Evolutionary conservation across 1,139 yeast genomes (phyloP).

Genomic region (Yamadazyma aaseri): DNA sequence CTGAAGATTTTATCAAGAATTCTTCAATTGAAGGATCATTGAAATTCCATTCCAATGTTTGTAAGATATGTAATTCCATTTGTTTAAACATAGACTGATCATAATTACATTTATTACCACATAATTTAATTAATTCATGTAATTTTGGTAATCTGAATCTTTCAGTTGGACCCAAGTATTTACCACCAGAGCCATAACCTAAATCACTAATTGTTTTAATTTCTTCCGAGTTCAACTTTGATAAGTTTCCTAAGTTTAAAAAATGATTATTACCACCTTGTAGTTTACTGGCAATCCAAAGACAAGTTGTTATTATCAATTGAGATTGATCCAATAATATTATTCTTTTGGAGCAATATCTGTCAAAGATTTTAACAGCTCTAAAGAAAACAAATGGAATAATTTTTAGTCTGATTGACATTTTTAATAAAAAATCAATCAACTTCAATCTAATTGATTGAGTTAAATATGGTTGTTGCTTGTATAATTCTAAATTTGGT

Average conservation of each 20-base stretch:
- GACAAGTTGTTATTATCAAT: constrained; percentile 62
- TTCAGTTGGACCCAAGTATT: constrained; percentile 64
- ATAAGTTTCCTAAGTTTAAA: constrained; percentile 44
- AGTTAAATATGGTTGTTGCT: constrained; percentile 66
- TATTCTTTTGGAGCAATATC: constrained; percentile 64
- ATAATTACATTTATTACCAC: constrained; percentile 57
- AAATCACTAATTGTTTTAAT: constrained; percentile 40
- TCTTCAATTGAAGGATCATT: constrained; percentile 60
- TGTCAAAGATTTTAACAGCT: constrained; percentile 59
- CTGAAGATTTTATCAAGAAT: constrained; percentile 34
- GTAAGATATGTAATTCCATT: constrained; percentile 53
- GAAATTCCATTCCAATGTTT: constrained; percentile 61
- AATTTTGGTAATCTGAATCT: constrained; percentile 65
- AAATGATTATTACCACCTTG: constrained; percentile 73
- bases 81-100: constrained; percentile 62
- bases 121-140: constrained; percentile 57
- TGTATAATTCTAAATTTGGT: constrained; percentile 55
- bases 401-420: constrained; percentile 58
- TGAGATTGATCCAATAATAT: constrained; percentile 62
- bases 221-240: constrained; percentile 22
- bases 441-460: constrained; percentile 48
- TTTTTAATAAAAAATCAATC: constrained; percentile 57
- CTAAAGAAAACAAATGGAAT: constrained; percentile 59
- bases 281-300: constrained; percentile 64
- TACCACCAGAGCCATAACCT: constrained; percentile 54